Base-by-base conservation (phyloP, 2,329 filamentous ascomycete genomes). In the Incumbomyces lentus region DNA sequence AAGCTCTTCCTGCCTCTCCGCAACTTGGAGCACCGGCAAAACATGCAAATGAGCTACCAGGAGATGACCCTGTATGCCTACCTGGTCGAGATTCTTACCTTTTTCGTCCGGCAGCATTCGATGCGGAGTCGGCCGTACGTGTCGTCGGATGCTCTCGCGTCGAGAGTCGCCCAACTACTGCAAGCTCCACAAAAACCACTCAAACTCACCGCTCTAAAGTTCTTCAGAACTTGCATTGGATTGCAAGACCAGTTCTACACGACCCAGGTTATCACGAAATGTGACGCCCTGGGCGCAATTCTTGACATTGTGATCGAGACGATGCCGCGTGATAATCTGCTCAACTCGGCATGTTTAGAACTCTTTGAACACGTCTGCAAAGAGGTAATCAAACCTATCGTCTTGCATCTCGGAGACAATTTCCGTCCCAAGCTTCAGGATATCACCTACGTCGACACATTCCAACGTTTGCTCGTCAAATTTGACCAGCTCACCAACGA, bases 311-410 rank as follows among this genome's bases (percentile, higher is more conserved):
- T 96, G 30, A 76, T 84, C 46, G 79, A 85, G 54, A 92, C 87
- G 0, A 84, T 95, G 77, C 86, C 89, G 1, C 79, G 88, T 35
- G 90, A 98, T 64, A 96, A 95, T 56, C 73, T 98, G 2, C 74
- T 96, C 29, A 93, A 92, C 63, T 96, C 90, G 1, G 90, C 89
- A 7, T 95, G 87, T 57, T 73, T 96, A 8, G 92, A 98, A 60
- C 77, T 98, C 36, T 96, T 98, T 54, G 88, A 94, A 59, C 88
- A 83, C 59, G 85, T 96, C 58, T 87, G 82, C 61, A 81, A 81
- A 60, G 86, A 93, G 58, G 81, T 81, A 46, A 75, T 89, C 58
- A 93, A 88, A 62, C 79, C 84, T 12, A 71, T 95, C 39, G 81
- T 94, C 47, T 80, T 82, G 52, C 85, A 95, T 60, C 70, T 96